These are phyloP conservation scores for Hymenoscyphus albidus DNA, from an alignment of 2,329 filamentous ascomycete species.

Conservation along the genomic window DNA sequence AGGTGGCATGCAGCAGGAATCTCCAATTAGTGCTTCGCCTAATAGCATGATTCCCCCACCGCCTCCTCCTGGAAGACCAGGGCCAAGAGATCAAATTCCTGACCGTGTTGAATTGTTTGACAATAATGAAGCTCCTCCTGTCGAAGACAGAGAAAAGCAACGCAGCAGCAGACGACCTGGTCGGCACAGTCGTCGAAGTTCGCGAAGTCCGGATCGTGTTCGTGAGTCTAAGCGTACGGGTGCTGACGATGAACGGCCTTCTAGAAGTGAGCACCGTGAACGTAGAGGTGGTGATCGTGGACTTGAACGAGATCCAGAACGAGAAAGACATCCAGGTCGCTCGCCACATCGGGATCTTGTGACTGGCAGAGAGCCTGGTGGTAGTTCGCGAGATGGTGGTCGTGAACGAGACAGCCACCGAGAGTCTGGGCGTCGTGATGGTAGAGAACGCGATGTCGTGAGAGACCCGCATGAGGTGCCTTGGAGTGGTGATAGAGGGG, in stretches of 20 bases:
- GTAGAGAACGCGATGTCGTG: slow-evolving; percentile 21
- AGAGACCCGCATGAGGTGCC: slow-evolving; percentile 24
- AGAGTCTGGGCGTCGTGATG: slow-evolving; percentile 25
- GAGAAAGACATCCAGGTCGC: slow-evolving; percentile 24
- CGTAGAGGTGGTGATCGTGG: slow-evolving; percentile 26
- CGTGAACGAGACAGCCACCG: slow-evolving; percentile 18
- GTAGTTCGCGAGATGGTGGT: slow-evolving; percentile 8
- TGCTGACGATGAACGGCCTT: slow-evolving; percentile 28
- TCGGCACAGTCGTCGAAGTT: slow-evolving; percentile 32
- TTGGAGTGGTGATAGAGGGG: slow-evolving; percentile 24
- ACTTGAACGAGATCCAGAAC: slow-evolving; percentile 20
- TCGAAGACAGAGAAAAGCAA: slow-evolving; percentile 28
- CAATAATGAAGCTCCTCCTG: slow-evolving; percentile 14
- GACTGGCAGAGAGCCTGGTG: slow-evolving; percentile 9
- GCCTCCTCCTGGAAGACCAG: slow-evolving; percentile 35
- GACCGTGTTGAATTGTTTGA: slow-evolving; percentile 32
- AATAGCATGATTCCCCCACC: slow-evolving; percentile 50
- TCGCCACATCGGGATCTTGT: slow-evolving; percentile 16
- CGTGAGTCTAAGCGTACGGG: slow-evolving; percentile 30
- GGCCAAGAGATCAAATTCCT: slow-evolving; percentile 26
- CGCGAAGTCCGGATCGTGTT: slow-evolving; percentile 30
- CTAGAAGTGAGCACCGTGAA: slow-evolving; percentile 30
- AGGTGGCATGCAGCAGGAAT: slow-evolving; percentile 45
- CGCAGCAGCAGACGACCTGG: slow-evolving; percentile 30
- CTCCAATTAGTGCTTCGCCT: slow-evolving; percentile 51